Evolutionary conservation across 257 asterid species (phyloP).

Genomic region (Nicotiana tomentosiformis): DNA sequence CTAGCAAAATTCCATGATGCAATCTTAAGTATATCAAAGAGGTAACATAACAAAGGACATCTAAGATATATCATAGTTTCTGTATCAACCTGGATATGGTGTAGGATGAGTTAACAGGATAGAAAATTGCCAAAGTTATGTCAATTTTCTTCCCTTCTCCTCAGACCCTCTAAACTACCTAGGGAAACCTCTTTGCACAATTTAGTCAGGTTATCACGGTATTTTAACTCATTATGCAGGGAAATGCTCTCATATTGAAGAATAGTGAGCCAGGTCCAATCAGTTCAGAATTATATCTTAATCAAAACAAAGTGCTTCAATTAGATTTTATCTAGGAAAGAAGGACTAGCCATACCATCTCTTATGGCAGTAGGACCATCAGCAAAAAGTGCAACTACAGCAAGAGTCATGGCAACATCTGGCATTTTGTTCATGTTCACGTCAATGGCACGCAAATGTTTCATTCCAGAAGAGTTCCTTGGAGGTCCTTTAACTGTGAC

Average conservation of each 20-base stretch:
- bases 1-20: not conserved
- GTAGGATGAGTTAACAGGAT: not conserved
- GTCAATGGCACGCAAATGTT: slow-evolving; percentile 70
- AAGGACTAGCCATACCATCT: slow-evolving; percentile 53
- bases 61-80: not conserved
- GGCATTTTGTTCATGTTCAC: slow-evolving; percentile 99
- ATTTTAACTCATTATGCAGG: not conserved
- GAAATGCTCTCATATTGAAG: not conserved
- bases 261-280: not conserved
- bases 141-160: not conserved
- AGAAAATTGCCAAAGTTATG: not conserved
- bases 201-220: not conserved
- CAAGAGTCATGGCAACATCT: slow-evolving; percentile 99
- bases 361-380: slow-evolving; percentile 92
- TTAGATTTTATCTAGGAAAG: not conserved
- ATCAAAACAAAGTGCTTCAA: not conserved
- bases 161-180: not conserved
- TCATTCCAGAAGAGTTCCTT: slow-evolving; percentile 50
- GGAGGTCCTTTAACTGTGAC: slow-evolving; percentile 94
- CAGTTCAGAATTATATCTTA: not conserved
- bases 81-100: not conserved
- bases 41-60: not conserved
- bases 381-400: slow-evolving; percentile 92
- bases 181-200: not conserved
- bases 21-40: not conserved